These are phyloP conservation scores for Vigna nakashimae DNA, from an alignment of 306 rosid genomes.

Conservation along the genomic window DNA sequence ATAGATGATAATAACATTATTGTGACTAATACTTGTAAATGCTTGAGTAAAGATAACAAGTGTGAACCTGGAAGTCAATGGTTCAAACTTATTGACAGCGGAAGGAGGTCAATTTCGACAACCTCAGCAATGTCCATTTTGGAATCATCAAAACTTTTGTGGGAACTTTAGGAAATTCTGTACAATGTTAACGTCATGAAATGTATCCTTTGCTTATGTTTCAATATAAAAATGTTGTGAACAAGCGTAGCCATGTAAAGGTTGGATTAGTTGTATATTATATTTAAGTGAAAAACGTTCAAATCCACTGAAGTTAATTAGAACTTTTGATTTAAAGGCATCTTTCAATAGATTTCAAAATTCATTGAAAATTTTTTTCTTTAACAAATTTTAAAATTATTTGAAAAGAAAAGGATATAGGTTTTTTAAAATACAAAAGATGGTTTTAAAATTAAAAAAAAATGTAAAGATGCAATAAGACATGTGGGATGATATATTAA, in stretches of 20 bases:
- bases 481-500: no score
- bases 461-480: no score
- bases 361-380: no score
- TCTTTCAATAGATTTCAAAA: no score
- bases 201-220: not conserved
- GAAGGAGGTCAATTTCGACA: slow-evolving; percentile 41
- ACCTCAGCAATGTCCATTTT: slow-evolving; percentile 39
- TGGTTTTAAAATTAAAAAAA: no score
- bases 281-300: not conserved
- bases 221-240: not conserved
- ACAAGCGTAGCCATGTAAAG: not conserved
- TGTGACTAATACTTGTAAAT: slow-evolving; percentile 76
- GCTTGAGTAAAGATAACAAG: slow-evolving; percentile 55
- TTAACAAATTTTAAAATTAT: no score
- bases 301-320: not conserved
- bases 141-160: slow-evolving; percentile 30
- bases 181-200: not conserved
- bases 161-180: slow-evolving; percentile 3
- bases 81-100: slow-evolving; percentile 79
- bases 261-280: not conserved
- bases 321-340: no score
- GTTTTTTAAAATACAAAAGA: no score
- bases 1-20: slow-evolving; percentile 61
- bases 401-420: no score
- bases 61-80: slow-evolving; percentile 88